Evolutionary conservation across 495 filamentous ascomycete genomes (phyloP), one percentile per base, ranked within the genome.

Genomic region (Amniculicola lignicola): DNA sequence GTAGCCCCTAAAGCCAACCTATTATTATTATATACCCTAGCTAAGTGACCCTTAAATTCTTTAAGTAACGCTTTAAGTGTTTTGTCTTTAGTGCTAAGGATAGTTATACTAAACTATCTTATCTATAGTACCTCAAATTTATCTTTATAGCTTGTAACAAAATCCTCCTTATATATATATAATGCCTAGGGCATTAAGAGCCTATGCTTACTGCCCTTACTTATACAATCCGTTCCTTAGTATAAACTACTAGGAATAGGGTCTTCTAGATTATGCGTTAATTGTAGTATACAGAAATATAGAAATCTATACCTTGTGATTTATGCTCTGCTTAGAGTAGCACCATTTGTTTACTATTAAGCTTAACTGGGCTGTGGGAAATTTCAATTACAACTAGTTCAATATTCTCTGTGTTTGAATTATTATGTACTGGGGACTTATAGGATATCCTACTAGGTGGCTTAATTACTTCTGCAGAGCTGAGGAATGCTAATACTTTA

Each of bases 241-340:
- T 41, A 41, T 41, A 18, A 41, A 41, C 38, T 41, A 41, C n/a
- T n/a, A n/a, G 38, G 16, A 41, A 41, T 41, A 18, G 38, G 38
- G 38, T 41, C 38, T 41, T 41, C 38, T 41, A 41, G 38, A 41
- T 41, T 41, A 41, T 18, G 38, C 38, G 16, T 41, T 41, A 41
- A 41, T 41, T 41, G 38, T 16, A 41, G 16, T 16, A 41, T 11
- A 16, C 16, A 41, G 38, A 41, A 41, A 10, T 16, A 11, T 41
- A 41, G 38, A 41, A 41, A 6, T 10, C 19, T 18, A 41, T 41
- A 41, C 38, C 38, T 41, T 41, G 38, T 16, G 19, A 41, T 41
- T 41, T 16, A 41, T 41, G 38, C 16, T 41, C 38, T 41, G 38
- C 38, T 41, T 11, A 16, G 38, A 41, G 38, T 41, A 18, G 38